Conservation (phyloP, 768 basidiomycete species). For the Mrakia blollopis region DNA sequence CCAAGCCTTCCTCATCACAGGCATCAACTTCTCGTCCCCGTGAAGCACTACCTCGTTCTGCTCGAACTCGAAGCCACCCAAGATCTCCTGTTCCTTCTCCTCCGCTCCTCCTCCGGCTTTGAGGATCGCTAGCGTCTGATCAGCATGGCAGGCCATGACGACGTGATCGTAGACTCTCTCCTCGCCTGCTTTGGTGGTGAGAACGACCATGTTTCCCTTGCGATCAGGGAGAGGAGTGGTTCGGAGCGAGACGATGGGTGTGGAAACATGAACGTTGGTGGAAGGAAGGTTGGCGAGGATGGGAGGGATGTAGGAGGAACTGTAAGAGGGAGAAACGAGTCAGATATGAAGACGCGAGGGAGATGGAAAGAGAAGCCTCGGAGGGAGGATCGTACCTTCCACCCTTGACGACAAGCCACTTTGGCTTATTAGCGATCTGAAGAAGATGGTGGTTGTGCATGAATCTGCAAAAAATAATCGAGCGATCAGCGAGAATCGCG, state of each 20-base stretch:
- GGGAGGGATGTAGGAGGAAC: constrained; percentile 61
- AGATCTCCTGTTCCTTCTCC: constrained; percentile 53
- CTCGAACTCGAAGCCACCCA: constrained; percentile 62
- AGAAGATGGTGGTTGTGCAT: constrained; percentile 70
- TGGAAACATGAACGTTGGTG: constrained; percentile 57
- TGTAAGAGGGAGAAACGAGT: constrained; percentile 36
- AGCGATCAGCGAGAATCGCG: background rate
- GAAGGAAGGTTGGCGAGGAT: constrained; percentile 56
- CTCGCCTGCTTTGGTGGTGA: constrained; percentile 53
- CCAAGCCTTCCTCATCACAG: constrained; percentile 57
- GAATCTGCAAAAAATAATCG: constrained; percentile 37
- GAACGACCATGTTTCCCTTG: constrained; percentile 41
- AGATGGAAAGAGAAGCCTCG: background rate
- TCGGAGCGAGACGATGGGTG: constrained; percentile 50
- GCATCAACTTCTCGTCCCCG: constrained; percentile 65
- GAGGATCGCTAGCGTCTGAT: constrained; percentile 52
- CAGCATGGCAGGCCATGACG: constrained; percentile 68
- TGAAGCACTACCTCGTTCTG: constrained; percentile 65
- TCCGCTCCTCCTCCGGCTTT: constrained; percentile 53
- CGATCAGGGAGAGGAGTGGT: background rate
- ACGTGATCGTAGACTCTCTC: constrained; percentile 60
- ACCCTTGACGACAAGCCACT: constrained; percentile 67
- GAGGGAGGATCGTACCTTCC: constrained; percentile 55
- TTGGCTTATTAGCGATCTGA: constrained; percentile 63
- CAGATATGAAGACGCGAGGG: background rate